Percentiles rank a stretch among this genome's conserved stretches.
phyloP scores from a whole-genome alignment of 345 rosid genomes.

The Euphorbia pulcherrima region DNA sequence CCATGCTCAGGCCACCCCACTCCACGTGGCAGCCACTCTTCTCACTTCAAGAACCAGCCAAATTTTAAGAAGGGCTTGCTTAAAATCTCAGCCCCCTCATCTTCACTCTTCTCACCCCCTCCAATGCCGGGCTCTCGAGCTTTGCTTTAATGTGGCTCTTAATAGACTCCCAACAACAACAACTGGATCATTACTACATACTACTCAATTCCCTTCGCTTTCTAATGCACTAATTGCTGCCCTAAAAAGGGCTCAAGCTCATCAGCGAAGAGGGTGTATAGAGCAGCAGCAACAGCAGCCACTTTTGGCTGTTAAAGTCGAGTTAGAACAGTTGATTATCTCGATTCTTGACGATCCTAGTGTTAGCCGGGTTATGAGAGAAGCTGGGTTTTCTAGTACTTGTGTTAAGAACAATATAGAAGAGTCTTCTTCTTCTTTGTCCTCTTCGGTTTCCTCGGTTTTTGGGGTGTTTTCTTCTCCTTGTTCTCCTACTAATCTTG shows the following conservation, averaged over 20 bases:
- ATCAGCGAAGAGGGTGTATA: slow-evolving; percentile 47
- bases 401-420: slow-evolving; percentile 68
- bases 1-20: slow-evolving; percentile 95
- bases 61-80: slow-evolving; percentile 46
- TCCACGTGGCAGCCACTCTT: slow-evolving; percentile 53
- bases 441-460: slow-evolving; percentile 53
- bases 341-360: slow-evolving; percentile 82
- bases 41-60: slow-evolving; percentile 41
- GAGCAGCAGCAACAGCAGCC: slow-evolving; percentile 52
- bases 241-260: slow-evolving; percentile 51
- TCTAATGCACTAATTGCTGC: slow-evolving; percentile 55
- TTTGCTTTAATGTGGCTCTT: slow-evolving; percentile 54
- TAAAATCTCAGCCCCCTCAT: slow-evolving; percentile 40
- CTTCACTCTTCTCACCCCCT: slow-evolving; percentile 36
- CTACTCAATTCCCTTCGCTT: slow-evolving; percentile 35
- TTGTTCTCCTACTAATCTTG: slow-evolving; percentile 46
- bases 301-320: slow-evolving; percentile 54
- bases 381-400: slow-evolving; percentile 86
- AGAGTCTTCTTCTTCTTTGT: slow-evolving; percentile 52
- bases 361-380: slow-evolving; percentile 88
- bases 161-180: slow-evolving; percentile 50
- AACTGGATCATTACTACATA: slow-evolving; percentile 40
- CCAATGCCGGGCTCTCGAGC: slow-evolving; percentile 56
- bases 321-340: slow-evolving; percentile 64
- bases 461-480: slow-evolving; percentile 93